Conservation (phyloP, 2,329 filamentous ascomycete genomes). For the Colletotrichum tabaci region DNA sequence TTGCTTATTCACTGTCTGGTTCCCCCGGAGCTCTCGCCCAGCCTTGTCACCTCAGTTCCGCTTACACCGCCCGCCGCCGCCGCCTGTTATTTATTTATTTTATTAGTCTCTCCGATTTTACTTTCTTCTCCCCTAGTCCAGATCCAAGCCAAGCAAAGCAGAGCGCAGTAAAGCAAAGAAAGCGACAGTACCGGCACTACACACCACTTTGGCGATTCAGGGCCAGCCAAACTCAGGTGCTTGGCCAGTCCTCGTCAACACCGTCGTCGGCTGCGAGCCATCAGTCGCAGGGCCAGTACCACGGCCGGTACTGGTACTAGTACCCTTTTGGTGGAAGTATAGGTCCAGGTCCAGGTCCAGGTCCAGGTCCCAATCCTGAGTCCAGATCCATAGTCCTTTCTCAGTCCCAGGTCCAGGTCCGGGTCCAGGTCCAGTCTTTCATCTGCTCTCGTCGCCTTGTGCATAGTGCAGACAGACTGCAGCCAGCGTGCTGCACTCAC, state of each 20-base stretch:
- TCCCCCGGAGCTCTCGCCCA: constrained; percentile 7
- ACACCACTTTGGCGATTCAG: constrained; percentile 10
- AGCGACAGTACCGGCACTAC: neutral
- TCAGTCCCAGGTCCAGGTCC: neutral
- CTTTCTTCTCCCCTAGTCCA: neutral
- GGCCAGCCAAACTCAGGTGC: neutral
- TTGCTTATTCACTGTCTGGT: neutral
- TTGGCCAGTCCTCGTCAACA: constrained; percentile 13
- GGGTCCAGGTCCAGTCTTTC: neutral
- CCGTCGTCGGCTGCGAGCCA: constrained; percentile 20
- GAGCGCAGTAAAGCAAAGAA: neutral
- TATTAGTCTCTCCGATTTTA: neutral
- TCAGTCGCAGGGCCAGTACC: constrained; percentile 2
- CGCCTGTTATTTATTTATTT: neutral
- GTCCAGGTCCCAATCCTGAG: neutral
- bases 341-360: constrained; percentile 1
- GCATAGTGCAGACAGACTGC: neutral
- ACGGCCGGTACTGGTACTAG: constrained; percentile 24
- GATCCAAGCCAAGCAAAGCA: constrained; percentile 14
- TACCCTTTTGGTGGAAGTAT: constrained; percentile 14
- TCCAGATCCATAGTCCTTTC: neutral
- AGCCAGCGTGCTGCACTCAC: neutral
- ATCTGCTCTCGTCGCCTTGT: constrained; percentile 1
- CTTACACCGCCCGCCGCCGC: constrained; percentile 35
- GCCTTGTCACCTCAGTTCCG: constrained; percentile 21